Base-by-base conservation (phyloP, 768 basidiomycete genomes). In the Trametes cubensis region DNA sequence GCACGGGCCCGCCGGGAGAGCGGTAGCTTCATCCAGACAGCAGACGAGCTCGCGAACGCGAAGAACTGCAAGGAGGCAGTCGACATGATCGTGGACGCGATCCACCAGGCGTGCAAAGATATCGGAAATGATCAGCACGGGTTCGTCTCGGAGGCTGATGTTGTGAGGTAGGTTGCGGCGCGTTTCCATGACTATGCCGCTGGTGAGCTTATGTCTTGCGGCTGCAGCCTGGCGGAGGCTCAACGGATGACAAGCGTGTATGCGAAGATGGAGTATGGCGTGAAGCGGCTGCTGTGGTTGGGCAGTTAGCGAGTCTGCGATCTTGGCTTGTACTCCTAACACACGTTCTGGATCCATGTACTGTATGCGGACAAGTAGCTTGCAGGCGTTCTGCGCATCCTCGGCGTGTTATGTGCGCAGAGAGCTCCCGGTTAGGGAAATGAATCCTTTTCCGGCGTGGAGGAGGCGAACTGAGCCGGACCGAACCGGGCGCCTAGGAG, bases 191-290 rank as follows among this genome's bases (percentile, higher is more conserved):
- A 62, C 38, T 48, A 54, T 48, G 62, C 59, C 41, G 54, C 30
- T 56, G 48, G 58, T 65, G 28, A 49, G 65, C 40, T 40, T 34
- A 48, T 48, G 58, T 30, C 58, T 69, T 51, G 65, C 59, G 55
- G 23, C 61, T 50, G 58, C 66, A 95, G 93, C 68, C 72, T 95
- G 66, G 81, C 82, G 7, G 93, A 97, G 67, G 95, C 95, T 2
- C 87, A 89, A 72, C 81, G 85, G 56, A 87, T 88, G 79, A 97
- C 93, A 3, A 91, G 87, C 63, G 79, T 95, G 66, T 90, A 92
- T 73, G 85, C 94, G 15, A 94, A 94, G 77, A 89, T 96, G 85
- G 95, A 97, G 70, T 94, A 96, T 72, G 92, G 92, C 0, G 81
- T 97, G 53, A 98, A 95, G 80, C 80, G 94, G 65, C 76, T 96